These are phyloP conservation scores for Coemansia sp. DNA, from an alignment of 192 early-diverging fungal genomes.

Conservation along the genomic window DNA sequence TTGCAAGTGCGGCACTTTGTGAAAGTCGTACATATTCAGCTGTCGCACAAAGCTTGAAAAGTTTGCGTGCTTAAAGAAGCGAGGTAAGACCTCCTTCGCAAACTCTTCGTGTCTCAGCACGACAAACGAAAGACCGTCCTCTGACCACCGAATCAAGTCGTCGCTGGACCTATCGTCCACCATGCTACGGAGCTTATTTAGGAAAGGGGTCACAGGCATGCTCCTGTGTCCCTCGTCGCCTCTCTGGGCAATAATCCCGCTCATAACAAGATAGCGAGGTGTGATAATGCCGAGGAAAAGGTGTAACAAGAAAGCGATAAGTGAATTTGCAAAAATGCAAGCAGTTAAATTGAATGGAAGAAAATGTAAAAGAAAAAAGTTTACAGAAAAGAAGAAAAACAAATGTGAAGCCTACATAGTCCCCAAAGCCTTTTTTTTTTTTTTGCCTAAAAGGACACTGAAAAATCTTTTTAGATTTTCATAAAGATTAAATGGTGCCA, in stretches of 20 bases:
- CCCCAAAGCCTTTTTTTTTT: not conserved
- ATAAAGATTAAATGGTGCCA: too few relatives aligned
- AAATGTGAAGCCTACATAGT: not conserved
- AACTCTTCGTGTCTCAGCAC: conserved; percentile 77
- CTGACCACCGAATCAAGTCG: conserved; percentile 88
- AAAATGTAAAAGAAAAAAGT: not conserved
- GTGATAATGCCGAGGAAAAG: not conserved
- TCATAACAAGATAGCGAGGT: conserved; percentile 2
- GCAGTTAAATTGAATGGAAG: conserved; percentile 1
- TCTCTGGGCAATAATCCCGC: conserved; percentile 34
- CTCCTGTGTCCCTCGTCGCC: conserved; percentile 44
- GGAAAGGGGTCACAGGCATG: conserved; percentile 80
- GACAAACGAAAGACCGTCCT: conserved; percentile 86
- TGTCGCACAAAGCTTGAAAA: conserved; percentile 93
- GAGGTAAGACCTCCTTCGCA: conserved; percentile 79
- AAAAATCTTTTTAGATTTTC: too few relatives aligned
- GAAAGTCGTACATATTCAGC: conserved; percentile 96
- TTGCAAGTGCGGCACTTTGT: conserved; percentile 95
- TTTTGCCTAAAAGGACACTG: too few relatives aligned
- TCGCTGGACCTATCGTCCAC: conserved; percentile 84
- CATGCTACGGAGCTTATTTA: conserved; percentile 97
- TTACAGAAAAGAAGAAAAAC: not conserved
- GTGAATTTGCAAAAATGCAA: not conserved
- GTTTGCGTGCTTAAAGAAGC: conserved; percentile 91
- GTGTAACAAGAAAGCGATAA: not conserved